Conservation (phyloP, 2,329 filamentous ascomycete genomes). For the Metarhizium sp. region DNA sequence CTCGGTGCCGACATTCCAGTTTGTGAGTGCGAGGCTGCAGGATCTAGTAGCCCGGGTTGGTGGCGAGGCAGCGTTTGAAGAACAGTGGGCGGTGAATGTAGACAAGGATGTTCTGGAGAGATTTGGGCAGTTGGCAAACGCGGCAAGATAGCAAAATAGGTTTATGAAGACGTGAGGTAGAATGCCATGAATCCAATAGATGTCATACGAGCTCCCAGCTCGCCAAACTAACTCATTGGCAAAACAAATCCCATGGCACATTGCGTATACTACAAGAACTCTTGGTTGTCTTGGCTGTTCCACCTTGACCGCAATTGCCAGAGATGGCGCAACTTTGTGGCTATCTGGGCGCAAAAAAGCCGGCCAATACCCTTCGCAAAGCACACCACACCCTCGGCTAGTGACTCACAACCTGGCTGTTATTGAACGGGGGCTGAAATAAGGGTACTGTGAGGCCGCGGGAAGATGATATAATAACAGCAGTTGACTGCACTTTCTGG, state of each 20-base stretch:
- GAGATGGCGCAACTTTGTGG: background rate
- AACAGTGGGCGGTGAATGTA: conserved; percentile 63
- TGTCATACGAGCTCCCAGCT: background rate
- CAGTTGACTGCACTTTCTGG: no score
- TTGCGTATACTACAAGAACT: no score
- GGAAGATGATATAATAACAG: no score
- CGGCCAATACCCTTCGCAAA: background rate
- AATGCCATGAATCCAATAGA: conserved; percentile 11
- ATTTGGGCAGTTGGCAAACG: conserved; percentile 35
- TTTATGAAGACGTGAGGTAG: background rate
- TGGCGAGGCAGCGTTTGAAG: conserved; percentile 56
- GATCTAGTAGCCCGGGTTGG: conserved; percentile 50
- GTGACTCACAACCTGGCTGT: no score
- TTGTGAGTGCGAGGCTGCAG: conserved; percentile 53
- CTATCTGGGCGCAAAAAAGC: background rate
- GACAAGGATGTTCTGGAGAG: conserved; percentile 60
- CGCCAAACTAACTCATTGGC: no score
- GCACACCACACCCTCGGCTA: background rate
- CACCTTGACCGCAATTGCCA: background rate
- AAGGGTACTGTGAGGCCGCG: background rate
- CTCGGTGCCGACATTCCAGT: conserved; percentile 52
- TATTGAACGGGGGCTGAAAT: background rate
- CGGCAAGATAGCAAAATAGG: background rate
- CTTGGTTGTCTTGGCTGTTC: no score
- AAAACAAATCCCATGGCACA: no score